phyloP scores from a whole-genome alignment of 2,329 filamentous ascomycete species.

The Gliomastix tumulicola region DNA sequence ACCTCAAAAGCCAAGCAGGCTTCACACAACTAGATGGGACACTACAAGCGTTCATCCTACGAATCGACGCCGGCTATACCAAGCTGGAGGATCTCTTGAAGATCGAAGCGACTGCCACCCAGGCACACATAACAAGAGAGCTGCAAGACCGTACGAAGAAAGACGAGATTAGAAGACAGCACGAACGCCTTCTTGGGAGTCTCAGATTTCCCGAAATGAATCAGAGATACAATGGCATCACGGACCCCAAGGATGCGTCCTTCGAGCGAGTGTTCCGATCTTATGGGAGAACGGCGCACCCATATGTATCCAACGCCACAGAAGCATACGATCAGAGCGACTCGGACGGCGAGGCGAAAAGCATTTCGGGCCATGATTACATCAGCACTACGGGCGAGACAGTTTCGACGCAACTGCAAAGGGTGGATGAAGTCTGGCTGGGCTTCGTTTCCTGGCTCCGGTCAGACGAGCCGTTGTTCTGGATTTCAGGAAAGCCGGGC shows the following conservation, averaged over 20 bases:
- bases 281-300: too few species aligned
- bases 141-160: background rate
- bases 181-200: background rate
- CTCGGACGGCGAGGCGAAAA: background rate
- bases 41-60: background rate
- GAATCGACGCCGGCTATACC: background rate
- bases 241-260: background rate
- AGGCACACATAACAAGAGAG: background rate
- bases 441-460: constrained; percentile 8
- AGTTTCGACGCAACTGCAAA: too few species aligned
- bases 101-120: background rate
- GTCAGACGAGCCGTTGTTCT: constrained; percentile 11
- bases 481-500: constrained; percentile 21
- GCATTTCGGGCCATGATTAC: too few species aligned
- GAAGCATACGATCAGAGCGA: too few species aligned
- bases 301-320: too few species aligned
- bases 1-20: background rate
- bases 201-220: background rate
- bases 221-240: background rate
- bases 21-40: background rate
- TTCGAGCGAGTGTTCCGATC: background rate
- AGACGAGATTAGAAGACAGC: background rate
- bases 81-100: background rate
- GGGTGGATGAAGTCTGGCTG: constrained; percentile 4
- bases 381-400: too few species aligned